Percentiles rank a stretch among this genome's conserved stretches.
phyloP scores from a whole-genome alignment of 805 yeast species.

The Scheffersomyces lignosus region DNA sequence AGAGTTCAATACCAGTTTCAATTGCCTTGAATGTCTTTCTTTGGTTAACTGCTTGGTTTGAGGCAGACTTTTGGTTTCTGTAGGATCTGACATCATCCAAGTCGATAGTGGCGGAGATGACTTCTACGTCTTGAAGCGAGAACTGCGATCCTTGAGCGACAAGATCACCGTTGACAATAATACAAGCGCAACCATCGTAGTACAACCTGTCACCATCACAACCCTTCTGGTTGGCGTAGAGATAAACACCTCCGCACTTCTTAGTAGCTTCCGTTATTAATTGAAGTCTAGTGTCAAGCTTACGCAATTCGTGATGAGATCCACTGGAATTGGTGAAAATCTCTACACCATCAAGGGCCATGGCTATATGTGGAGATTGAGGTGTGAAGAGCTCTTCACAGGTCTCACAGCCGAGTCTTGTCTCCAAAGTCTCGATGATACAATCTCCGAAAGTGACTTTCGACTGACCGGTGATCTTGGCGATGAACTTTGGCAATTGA shows the following conservation, averaged over 20 bases:
- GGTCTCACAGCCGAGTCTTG: conserved; percentile 95
- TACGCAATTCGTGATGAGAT: conserved; percentile 94
- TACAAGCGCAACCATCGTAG: conserved; percentile 96
- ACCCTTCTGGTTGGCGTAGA: conserved; percentile 94
- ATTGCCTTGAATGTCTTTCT: conserved; percentile 52
- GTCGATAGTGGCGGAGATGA: conserved; percentile 91
- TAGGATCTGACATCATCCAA: conserved; percentile 87
- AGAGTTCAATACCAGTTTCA: conserved; percentile 62
- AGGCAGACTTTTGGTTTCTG: conserved; percentile 74
- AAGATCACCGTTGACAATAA: conserved; percentile 87
- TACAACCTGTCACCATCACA: conserved; percentile 98
- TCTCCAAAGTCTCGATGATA: conserved; percentile 77
- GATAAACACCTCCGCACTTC: conserved; percentile 94
- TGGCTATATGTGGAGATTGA: conserved; percentile 86
- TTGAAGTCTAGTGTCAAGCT: conserved; percentile 79
- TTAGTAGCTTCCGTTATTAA: conserved; percentile 90
- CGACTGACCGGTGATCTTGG: conserved; percentile 63
- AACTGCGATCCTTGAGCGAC: conserved; percentile 95
- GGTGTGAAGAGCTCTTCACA: conserved; percentile 98
- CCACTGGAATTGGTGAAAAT: conserved; percentile 95
- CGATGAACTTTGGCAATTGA: conserved; percentile 69
- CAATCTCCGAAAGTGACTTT: conserved; percentile 88
- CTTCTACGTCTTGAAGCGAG: conserved; percentile 88
- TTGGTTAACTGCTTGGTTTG: conserved; percentile 61
- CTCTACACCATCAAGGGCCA: conserved; percentile 97